A percentile compares a stretch with the other conserved stretches of the same genome.
These are phyloP conservation scores for Yamadazyma takamatsuzukensis DNA, from an alignment of 805 yeast species.

Conservation along the genomic window DNA sequence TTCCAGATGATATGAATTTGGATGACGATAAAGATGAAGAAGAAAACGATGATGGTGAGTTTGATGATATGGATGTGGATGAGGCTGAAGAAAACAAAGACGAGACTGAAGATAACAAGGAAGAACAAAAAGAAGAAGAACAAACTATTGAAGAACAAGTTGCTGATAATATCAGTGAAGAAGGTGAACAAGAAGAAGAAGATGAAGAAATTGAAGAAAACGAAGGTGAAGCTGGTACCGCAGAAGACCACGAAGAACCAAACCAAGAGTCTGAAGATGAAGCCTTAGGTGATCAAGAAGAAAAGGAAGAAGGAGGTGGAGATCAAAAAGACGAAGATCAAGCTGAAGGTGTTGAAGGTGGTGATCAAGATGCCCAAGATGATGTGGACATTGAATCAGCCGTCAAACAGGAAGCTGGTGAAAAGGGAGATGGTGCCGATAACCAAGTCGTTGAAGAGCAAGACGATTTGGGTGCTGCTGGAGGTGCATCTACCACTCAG, in stretches of 20 bases:
- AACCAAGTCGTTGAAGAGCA: conserved; percentile 53
- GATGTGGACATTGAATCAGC: conserved; percentile 56
- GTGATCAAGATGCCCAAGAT: conserved; percentile 41
- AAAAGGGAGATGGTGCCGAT: conserved; percentile 62
- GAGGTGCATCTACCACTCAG: conserved; percentile 42
- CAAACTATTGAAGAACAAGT: conserved; percentile 25
- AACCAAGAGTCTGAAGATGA: conserved; percentile 27
- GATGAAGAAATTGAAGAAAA: conserved; percentile 26
- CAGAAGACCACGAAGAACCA: conserved; percentile 26
- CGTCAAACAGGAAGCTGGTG: conserved; percentile 56
- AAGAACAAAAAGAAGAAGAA: conserved; percentile 17
- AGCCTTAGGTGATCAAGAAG: conserved; percentile 21
- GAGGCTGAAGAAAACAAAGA: conserved; percentile 26
- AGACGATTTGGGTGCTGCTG: conserved; percentile 66
- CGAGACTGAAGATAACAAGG: conserved; percentile 21
- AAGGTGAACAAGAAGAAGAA: conserved; percentile 33
- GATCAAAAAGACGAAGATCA: conserved; percentile 24
- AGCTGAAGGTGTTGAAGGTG: conserved; percentile 55
- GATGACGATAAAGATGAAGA: conserved; percentile 68
- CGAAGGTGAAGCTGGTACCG: conserved; percentile 23
- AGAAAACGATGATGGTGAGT: conserved; percentile 29
- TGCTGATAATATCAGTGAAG: conserved; percentile 25
- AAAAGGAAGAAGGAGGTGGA: conserved; percentile 35
- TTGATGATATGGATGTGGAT: conserved; percentile 26
- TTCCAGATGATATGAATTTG: conserved; percentile 88